Evolutionary conservation across 2,329 filamentous ascomycete species (phyloP).

Genomic region (Graphium sp.): DNA sequence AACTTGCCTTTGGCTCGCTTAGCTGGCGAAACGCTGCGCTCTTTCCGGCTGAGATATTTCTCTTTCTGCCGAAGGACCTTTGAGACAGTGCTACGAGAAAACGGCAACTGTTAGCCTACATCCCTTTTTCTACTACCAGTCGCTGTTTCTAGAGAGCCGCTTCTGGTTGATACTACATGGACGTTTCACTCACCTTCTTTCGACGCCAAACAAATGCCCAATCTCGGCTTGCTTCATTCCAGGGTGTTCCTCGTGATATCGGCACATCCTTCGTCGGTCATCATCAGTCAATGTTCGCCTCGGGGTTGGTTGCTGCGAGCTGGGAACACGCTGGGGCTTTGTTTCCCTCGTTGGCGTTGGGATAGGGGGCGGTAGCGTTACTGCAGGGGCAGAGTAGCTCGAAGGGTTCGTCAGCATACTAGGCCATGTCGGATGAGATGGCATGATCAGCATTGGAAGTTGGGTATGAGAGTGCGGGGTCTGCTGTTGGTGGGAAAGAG

Average conservation of each 20-base stretch:
- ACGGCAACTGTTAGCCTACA: too few species aligned
- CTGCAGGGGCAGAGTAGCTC: slow-evolving; percentile 27
- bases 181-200: slow-evolving; percentile 60
- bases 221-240: slow-evolving; percentile 92
- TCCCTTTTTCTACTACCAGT: too few species aligned
- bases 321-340: slow-evolving; percentile 16
- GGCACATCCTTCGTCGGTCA: slow-evolving; percentile 83
- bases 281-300: slow-evolving; percentile 81
- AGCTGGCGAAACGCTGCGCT: slow-evolving; percentile 60
- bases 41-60: slow-evolving; percentile 74
- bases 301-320: slow-evolving; percentile 39
- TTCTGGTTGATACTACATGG: not conserved
- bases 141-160: not conserved
- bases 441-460: slow-evolving; percentile 57
- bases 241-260: slow-evolving; percentile 81
- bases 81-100: slow-evolving; percentile 67
- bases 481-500: slow-evolving; percentile 14
- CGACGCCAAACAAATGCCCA: slow-evolving; percentile 86
- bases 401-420: slow-evolving; percentile 64
- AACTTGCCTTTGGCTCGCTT: slow-evolving; percentile 73
- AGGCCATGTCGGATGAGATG: slow-evolving; percentile 53
- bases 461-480: slow-evolving; percentile 28
- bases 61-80: slow-evolving; percentile 92
- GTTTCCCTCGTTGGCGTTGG: slow-evolving; percentile 1
- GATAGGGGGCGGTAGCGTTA: not conserved